Conservation (phyloP, 2,329 filamentous ascomycete genomes). For the Colletotrichum kahawae region DNA sequence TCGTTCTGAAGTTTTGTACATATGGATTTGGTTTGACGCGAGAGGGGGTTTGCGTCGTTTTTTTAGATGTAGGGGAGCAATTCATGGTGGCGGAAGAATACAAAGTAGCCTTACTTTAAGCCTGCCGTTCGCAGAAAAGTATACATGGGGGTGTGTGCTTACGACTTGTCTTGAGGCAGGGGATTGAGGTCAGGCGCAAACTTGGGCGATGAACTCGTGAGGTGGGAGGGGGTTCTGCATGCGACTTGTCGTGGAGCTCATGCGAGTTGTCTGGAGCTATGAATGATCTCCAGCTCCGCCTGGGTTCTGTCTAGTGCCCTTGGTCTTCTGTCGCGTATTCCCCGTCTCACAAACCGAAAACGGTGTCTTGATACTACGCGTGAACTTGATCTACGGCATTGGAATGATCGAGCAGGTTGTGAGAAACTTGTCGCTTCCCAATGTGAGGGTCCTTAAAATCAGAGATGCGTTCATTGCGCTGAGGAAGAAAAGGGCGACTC, state of each 20-base stretch:
- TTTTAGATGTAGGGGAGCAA: background rate
- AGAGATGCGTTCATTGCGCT: background rate
- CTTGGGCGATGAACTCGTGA: background rate
- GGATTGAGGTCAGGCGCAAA: background rate
- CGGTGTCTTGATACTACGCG: fast-evolving
- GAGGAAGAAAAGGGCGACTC: background rate
- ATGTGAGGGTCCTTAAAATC: fast-evolving
- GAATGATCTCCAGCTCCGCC: too few species aligned
- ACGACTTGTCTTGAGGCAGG: background rate
- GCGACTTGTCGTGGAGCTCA: too few species aligned
- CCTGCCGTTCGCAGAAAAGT: background rate
- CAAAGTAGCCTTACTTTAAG: background rate
- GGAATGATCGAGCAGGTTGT: fast-evolving
- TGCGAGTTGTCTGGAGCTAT: too few species aligned
- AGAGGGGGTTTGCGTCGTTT: background rate
- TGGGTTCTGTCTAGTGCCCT: too few species aligned
- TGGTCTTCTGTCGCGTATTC: too few species aligned
- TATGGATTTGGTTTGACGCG: background rate
- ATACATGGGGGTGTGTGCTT: background rate
- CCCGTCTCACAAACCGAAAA: fast-evolving
- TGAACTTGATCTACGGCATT: background rate
- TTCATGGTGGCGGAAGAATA: background rate
- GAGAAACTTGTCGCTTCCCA: fast-evolving
- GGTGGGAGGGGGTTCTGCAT: background rate
- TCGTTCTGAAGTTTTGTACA: background rate